Conservation (phyloP, 805 yeast species). For the Lipomyces mesembrius region DNA sequence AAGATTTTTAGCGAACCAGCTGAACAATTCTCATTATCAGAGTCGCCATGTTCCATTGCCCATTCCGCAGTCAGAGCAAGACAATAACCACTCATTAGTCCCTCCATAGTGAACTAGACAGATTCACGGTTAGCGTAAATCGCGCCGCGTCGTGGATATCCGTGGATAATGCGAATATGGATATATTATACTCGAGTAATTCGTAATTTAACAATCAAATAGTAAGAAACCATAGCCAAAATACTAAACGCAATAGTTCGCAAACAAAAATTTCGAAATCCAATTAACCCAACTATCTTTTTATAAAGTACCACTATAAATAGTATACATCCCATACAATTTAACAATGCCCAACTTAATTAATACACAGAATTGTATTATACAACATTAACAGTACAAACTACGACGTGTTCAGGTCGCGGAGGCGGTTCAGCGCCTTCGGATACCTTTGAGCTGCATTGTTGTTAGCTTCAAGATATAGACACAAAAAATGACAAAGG, state of each 20-base stretch:
- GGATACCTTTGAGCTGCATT: constrained; percentile 21
- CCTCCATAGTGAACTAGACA: too few relatives aligned
- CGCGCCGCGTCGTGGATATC: too few relatives aligned
- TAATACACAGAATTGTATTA: neutral
- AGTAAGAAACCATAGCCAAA: neutral
- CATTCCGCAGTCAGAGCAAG: too few relatives aligned
- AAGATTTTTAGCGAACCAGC: too few relatives aligned
- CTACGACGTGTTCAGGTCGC: constrained; percentile 16
- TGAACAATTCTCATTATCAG: too few relatives aligned
- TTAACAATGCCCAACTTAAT: too few relatives aligned
- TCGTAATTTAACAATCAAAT: neutral
- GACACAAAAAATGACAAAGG: neutral
- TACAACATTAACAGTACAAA: neutral
- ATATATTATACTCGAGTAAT: too few relatives aligned
- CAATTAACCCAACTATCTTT: neutral
- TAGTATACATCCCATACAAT: neutral
- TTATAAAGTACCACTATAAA: neutral
- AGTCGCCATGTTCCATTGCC: too few relatives aligned
- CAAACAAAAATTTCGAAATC: neutral
- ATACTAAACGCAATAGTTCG: neutral
- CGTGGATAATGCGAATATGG: too few relatives aligned
- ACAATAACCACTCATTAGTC: too few relatives aligned
- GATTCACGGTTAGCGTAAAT: too few relatives aligned
- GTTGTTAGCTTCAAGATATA: neutral
- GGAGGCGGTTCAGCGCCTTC: constrained; percentile 27